Evolutionary conservation across 305 asterid genomes (phyloP).

Genomic region (Caryopteris hybrid): DNA sequence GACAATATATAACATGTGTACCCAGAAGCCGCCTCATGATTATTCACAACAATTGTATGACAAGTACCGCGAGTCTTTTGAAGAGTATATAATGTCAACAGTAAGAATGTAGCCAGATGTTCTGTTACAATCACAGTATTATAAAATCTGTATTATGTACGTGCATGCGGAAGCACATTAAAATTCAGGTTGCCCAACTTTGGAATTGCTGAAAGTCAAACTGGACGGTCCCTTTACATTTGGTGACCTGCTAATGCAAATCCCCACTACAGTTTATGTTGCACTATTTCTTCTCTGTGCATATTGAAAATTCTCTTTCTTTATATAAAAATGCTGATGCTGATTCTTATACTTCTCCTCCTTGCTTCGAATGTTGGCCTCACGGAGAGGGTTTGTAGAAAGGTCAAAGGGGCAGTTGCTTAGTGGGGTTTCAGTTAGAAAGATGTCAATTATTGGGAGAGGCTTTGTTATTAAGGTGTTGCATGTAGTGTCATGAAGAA

Average conservation of each 20-base stretch:
- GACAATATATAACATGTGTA: conserved; percentile 84
- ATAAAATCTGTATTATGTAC: not conserved
- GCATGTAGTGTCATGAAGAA: no score
- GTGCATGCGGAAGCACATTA: not conserved
- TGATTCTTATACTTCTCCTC: not conserved
- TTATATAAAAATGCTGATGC: not conserved
- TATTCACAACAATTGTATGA: conserved; percentile 81
- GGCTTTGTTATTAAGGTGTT: no score
- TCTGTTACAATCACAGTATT: not conserved
- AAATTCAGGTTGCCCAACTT: not conserved
- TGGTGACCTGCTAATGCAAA: not conserved
- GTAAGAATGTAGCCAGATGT: conserved; percentile 31
- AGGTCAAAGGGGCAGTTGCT: no score
- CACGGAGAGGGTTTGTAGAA: no score
- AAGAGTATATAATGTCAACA: conserved; percentile 56
- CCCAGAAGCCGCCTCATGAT: conserved; percentile 81
- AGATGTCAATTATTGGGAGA: no score
- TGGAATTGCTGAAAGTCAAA: not conserved
- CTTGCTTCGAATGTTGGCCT: conserved; percentile 7
- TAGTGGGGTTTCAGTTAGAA: no score
- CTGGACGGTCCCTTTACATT: not conserved
- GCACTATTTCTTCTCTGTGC: not conserved
- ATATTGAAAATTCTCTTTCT: not conserved
- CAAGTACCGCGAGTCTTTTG: conserved; percentile 62
- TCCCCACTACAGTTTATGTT: not conserved